These are phyloP conservation scores for Rhododendron henanense DNA, from an alignment of 148 eudicot genomes.

Conservation along the genomic window DNA sequence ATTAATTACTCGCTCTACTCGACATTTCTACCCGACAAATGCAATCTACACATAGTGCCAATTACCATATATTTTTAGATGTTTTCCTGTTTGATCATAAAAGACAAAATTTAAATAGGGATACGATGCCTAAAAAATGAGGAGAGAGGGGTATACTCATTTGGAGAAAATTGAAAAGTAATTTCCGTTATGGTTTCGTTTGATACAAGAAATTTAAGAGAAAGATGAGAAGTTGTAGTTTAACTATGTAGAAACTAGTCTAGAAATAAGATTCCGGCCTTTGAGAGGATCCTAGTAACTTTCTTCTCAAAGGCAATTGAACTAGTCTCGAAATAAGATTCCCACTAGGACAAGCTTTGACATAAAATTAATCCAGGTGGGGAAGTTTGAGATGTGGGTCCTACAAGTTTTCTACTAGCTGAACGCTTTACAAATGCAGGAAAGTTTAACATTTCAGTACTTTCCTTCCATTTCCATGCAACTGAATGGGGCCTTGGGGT, in stretches of 20 bases:
- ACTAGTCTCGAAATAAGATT: background rate
- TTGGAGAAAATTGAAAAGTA: background rate
- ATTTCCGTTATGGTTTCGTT: too few species aligned
- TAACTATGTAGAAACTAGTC: background rate
- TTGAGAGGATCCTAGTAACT: background rate
- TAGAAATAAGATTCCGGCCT: background rate
- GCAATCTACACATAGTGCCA: too few species aligned
- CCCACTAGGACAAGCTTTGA: background rate
- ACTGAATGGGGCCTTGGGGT: background rate
- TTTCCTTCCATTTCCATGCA: background rate
- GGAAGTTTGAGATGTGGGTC: background rate
- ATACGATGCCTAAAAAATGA: background rate
- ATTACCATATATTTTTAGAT: too few species aligned
- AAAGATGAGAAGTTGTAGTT: background rate
- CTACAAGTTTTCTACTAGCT: background rate
- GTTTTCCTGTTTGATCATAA: too few species aligned
- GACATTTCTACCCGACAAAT: too few species aligned
- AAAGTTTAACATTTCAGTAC: background rate
- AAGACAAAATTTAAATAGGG: background rate
- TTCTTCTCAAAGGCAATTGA: background rate
- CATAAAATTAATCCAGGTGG: background rate
- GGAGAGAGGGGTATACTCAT: background rate
- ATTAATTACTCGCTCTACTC: too few species aligned
- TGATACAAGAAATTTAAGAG: background rate
- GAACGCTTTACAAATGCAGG: background rate